Evolutionary conservation across 345 rosid genomes (phyloP), one percentile per base, ranked within the genome.

Genomic region (Ricinus communis): DNA sequence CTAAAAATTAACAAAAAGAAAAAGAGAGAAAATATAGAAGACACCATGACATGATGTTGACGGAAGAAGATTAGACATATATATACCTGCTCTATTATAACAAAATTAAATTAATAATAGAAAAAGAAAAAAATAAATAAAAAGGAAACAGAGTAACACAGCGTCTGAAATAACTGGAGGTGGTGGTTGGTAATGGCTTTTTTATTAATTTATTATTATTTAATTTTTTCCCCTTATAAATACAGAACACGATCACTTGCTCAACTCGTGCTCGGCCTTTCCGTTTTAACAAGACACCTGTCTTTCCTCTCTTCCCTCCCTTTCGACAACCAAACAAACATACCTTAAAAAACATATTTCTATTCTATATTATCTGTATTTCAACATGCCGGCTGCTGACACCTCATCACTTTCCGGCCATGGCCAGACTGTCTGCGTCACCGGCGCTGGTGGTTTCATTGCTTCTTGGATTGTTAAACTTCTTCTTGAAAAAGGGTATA

Each of bases 371-470:
- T n/a, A n/a, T n/a, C n/a, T n/a, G n/a, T n/a, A n/a, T 5, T 13
- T 3, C 19, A 28, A 74, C 9, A 79, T 79, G 79, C 71, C 82
- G 18, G 72, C 28, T 9, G 72, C 28, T 28, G 73, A 79, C 60
- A 62, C 28, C 45, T 74, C 79, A 33, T 74, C 76, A 13, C 75
- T 79, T 22, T n/a, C 78, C 21, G 78, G 82, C 46, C 74, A 76
- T 52, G 87, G 89, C 61, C 86, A 81, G 64, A 83, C 94, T 40
- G 78, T 92, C 24, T 95, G 99, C 71, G 97, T 95, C 81, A 95
- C 99, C 77, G 99, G 99, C 53, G 98, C 99, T 38, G 99, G 90
- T 12, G 99, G 99, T 71, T 95, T 89, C 79, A 95, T 95, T 62
- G 99, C 97, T 43, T 95, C 99, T 15, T 95, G 99, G 99, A 85